Conservation (phyloP, 257 asterid species). For the Penstemon newberryi region DNA sequence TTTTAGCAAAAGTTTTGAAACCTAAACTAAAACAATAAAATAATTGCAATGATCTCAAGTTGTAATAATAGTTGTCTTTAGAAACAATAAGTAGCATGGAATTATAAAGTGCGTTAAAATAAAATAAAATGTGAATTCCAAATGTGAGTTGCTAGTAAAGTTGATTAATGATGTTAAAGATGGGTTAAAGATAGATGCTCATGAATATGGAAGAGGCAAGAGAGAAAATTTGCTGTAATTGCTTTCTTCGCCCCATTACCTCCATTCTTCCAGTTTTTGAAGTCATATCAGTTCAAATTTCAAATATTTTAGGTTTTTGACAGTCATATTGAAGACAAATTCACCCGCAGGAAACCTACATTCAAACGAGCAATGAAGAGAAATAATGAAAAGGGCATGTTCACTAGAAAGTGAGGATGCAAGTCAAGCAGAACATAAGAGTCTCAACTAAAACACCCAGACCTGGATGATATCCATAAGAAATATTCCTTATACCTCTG, state of each 20-base stretch:
- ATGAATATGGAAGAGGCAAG: background rate
- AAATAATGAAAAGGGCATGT: constrained; percentile 16
- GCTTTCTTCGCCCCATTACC: background rate
- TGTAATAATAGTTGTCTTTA: background rate
- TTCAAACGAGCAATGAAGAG: constrained; percentile 2
- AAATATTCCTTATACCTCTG: constrained; percentile 55
- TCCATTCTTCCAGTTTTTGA: background rate
- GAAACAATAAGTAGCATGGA: background rate
- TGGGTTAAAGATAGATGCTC: background rate
- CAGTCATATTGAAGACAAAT: background rate
- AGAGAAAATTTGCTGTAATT: background rate
- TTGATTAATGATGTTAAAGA: background rate
- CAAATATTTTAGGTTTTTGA: background rate
- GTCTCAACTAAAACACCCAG: constrained; percentile 8
- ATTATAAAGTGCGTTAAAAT: background rate
- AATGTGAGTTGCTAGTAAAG: no score
- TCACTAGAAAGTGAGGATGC: constrained; percentile 10
- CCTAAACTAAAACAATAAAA: background rate
- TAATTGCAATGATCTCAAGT: background rate
- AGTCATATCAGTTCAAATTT: constrained; percentile 9
- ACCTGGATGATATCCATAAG: constrained; percentile 2
- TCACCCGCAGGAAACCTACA: background rate
- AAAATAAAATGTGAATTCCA: background rate
- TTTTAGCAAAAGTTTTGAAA: background rate
- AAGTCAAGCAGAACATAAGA: constrained; percentile 7